These are phyloP conservation scores for Clarireedia monteithiana DNA, from an alignment of 2,329 filamentous ascomycete genomes.

Conservation along the genomic window DNA sequence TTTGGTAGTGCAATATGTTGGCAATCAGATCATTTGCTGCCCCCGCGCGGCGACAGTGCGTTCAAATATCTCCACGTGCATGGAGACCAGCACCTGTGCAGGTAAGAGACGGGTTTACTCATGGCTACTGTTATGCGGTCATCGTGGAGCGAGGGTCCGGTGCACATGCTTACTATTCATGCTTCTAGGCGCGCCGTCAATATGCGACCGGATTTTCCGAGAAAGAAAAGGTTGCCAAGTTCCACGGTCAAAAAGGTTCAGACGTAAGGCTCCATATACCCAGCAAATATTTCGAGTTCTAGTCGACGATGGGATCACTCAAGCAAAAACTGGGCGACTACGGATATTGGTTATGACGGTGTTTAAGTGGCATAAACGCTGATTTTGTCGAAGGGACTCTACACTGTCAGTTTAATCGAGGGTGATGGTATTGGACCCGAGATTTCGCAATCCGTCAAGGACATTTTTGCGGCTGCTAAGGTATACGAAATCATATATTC, in stretches of 20 bases:
- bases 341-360: background rate
- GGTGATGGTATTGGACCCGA: conserved; percentile 98
- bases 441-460: conserved; percentile 96
- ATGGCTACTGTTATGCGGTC: conserved; percentile 10
- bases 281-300: conserved; percentile 10
- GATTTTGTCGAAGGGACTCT: conserved; percentile 64
- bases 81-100: conserved; percentile 43
- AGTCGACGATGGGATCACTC: background rate
- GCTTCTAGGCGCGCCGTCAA: conserved; percentile 44
- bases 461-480: conserved; percentile 94
- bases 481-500: conserved; percentile 40
- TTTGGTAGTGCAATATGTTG: conserved; percentile 58
- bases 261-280: conserved; percentile 54
- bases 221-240: conserved; percentile 75
- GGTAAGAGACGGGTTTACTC: conserved; percentile 37
- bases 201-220: conserved; percentile 45
- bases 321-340: conserved; percentile 21
- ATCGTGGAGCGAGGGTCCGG: background rate
- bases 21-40: conserved; percentile 70
- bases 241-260: conserved; percentile 81
- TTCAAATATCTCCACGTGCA: conserved; percentile 58
- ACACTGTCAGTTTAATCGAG: conserved; percentile 93
- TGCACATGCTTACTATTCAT: conserved; percentile 17
- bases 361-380: conserved; percentile 11
- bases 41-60: conserved; percentile 69